Conservation (phyloP, 306 rosid genomes). For the Astragalus glycyphyllos region DNA sequence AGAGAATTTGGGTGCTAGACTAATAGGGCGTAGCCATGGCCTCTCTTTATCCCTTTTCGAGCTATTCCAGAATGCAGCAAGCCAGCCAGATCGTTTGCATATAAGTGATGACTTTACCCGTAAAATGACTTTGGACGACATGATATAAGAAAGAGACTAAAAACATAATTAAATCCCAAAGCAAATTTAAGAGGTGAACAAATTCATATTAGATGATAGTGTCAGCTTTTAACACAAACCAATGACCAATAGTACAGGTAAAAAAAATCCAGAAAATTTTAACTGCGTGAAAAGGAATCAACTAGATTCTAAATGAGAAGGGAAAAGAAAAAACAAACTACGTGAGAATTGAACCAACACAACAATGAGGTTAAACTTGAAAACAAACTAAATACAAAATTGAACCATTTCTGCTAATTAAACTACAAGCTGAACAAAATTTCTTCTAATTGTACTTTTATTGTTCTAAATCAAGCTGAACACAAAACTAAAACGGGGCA, state of each 20-base stretch:
- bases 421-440: background rate
- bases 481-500: background rate
- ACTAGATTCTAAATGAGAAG: constrained; percentile 3
- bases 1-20: too few species aligned
- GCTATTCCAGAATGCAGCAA: too few species aligned
- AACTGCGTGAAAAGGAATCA: too few species aligned
- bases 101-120: too few species aligned
- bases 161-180: background rate
- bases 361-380: constrained; percentile 2
- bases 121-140: background rate
- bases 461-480: background rate
- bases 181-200: constrained; percentile 3
- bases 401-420: background rate
- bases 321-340: background rate
- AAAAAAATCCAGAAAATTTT: background rate
- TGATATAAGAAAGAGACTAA: background rate
- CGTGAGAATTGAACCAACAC: constrained; percentile 29
- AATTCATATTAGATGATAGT: background rate
- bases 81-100: too few species aligned
- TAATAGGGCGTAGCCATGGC: too few species aligned
- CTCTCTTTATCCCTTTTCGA: too few species aligned
- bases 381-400: background rate
- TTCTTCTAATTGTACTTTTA: background rate
- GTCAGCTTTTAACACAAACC: background rate
- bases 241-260: background rate